Conservation (phyloP, 306 rosid species). For the Vicia villosa region DNA sequence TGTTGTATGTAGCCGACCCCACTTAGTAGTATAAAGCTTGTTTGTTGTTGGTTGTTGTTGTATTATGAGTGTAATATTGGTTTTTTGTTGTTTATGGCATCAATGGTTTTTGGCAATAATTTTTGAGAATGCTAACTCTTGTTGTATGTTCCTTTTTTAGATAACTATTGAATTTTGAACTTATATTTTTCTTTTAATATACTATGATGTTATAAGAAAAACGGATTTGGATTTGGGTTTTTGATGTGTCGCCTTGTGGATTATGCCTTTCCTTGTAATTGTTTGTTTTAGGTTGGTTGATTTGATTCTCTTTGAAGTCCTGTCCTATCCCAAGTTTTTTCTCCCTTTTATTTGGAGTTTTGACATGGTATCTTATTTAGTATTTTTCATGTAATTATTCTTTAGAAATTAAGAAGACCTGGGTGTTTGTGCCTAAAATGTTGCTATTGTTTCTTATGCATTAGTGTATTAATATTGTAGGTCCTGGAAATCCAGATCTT, state of each 20-base stretch:
- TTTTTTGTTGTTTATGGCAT: neutral
- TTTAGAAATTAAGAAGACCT: neutral
- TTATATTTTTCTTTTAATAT: neutral
- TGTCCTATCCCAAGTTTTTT: neutral
- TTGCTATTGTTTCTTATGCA: slow-evolving; percentile 10
- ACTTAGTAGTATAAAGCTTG: no score
- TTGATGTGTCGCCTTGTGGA: neutral
- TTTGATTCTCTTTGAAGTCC: neutral
- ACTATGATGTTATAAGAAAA: neutral
- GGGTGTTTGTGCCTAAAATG: slow-evolving; percentile 10
- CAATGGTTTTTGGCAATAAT: neutral
- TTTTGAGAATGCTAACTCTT: neutral
- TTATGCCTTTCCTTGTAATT: slow-evolving; percentile 4
- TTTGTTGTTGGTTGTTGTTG: no score
- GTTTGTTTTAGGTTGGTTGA: slow-evolving; percentile 7
- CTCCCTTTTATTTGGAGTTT: neutral
- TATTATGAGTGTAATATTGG: neutral
- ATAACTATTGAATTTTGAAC: slow-evolving; percentile 1
- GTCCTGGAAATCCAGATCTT: slow-evolving; percentile 59
- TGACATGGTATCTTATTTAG: neutral
- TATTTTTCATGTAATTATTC: slow-evolving; percentile 14
- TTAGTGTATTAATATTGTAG: slow-evolving; percentile 37
- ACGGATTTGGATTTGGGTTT: neutral
- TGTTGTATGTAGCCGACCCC: no score
- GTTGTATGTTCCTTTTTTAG: slow-evolving; percentile 11